Conservation (phyloP, 805 yeast species). For the Yamadazyma olivae region DNA sequence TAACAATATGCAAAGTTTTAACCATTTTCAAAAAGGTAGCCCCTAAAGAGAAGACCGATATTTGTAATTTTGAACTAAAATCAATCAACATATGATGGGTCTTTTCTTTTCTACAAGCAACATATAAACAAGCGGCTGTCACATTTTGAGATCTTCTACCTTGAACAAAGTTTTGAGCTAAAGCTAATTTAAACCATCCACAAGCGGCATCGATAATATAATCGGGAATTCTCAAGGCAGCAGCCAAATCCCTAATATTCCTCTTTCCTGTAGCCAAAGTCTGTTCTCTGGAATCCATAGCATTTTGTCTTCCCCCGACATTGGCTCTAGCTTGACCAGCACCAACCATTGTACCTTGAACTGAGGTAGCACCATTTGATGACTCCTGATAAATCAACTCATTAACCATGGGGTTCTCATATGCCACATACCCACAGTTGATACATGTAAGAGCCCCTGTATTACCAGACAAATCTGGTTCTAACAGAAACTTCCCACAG, state of each 20-base stretch:
- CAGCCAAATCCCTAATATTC: constrained; percentile 76
- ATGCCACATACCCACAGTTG: constrained; percentile 81
- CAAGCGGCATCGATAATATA: constrained; percentile 82
- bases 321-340: constrained; percentile 79
- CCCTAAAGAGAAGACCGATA: constrained; percentile 91
- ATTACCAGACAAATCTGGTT: constrained; percentile 9
- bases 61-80: constrained; percentile 84
- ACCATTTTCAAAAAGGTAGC: constrained; percentile 94
- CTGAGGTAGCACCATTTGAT: constrained; percentile 90
- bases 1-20: constrained; percentile 72
- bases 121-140: constrained; percentile 88
- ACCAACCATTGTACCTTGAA: constrained; percentile 91
- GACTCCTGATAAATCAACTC: constrained; percentile 95
- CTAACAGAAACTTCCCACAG: constrained; percentile 6
- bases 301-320: constrained; percentile 63
- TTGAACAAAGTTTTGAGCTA: constrained; percentile 87
- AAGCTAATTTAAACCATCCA: constrained; percentile 85
- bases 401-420: constrained; percentile 91
- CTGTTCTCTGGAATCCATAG: constrained; percentile 85
- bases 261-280: constrained; percentile 82
- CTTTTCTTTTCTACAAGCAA: constrained; percentile 88
- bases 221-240: constrained; percentile 76
- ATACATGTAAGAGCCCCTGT: constrained; percentile 79
- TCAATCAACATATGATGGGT: constrained; percentile 96
- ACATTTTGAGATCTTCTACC: constrained; percentile 97